Conservation (phyloP, 768 basidiomycete species). For the Rhizopogon rudus region DNA sequence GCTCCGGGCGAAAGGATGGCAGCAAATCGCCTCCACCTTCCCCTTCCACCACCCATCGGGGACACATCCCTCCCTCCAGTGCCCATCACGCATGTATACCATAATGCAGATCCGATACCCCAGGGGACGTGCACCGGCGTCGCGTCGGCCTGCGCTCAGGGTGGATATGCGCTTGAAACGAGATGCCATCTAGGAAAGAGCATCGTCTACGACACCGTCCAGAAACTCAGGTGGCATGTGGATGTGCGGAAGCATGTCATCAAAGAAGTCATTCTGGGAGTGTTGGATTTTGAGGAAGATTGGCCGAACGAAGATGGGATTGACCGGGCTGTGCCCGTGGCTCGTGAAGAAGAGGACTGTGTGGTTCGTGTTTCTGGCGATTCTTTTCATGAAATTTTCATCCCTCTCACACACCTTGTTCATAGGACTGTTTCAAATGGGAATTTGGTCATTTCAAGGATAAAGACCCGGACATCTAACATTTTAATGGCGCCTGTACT, state of each 20-base stretch:
- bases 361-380: conserved; percentile 34
- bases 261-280: conserved; percentile 45
- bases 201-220: conserved; percentile 68
- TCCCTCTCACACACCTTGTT: background rate
- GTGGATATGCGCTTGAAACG: conserved; percentile 62
- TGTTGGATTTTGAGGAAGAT: conserved; percentile 42
- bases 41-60: conserved; percentile 35
- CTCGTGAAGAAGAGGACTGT: conserved; percentile 62
- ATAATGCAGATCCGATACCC: conserved; percentile 70
- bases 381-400: background rate
- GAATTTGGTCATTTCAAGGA: conserved; percentile 53
- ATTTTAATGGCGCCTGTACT: background rate
- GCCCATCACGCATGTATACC: conserved; percentile 47
- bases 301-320: conserved; percentile 36
- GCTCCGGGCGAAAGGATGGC: conserved; percentile 61
- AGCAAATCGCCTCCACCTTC: conserved; percentile 57
- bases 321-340: conserved; percentile 46
- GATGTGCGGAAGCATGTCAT: conserved; percentile 55
- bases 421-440: conserved; percentile 76
- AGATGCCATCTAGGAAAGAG: conserved; percentile 58
- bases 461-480: background rate
- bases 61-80: conserved; percentile 14
- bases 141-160: conserved; percentile 49
- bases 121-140: conserved; percentile 51
- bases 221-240: conserved; percentile 53